Evolutionary conservation across 192 early-diverging fungal genomes (phyloP), one percentile per base, ranked within the genome.

Genomic region (Backusella tarrabulga): DNA sequence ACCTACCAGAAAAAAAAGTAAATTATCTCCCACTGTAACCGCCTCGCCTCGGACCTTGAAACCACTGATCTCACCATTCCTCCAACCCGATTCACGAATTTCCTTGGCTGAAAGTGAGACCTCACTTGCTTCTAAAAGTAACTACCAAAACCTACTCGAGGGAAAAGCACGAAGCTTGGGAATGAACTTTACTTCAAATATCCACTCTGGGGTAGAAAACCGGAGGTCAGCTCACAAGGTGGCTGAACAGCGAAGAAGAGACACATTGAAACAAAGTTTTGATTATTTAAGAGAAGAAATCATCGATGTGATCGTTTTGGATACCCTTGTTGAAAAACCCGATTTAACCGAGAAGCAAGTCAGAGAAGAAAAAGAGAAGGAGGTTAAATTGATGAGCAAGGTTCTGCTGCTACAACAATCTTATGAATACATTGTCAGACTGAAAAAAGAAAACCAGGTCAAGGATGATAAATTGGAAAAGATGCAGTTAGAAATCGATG

Each of bases 221-320:
- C 90, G 95, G 5, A 90, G 91, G 15, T 93, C 91, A 8, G 92
- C 90, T 23, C 96, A 98, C 84, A 97, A 97, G 83, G 91, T 94
- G 50, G 96, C 97, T 1, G 98, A 99, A 81, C 98, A 99, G 82
- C 92, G 92, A 78, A 93, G 98, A n/a, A 87, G 98, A 23, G 98
- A 99, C 77, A 93, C 93, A 50, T 86, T 99, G 0, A 98, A 98
- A 72, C 85, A 92, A 50, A 93, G 91, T 54, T 99, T 99, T 83
- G 95, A 98, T 41, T 86, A 90, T 19, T 83, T 99, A n/a, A 81
- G 89, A 60, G 68, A 81, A 6, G 83, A 94, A 44, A 79, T 98
- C 36, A 93, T 93, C 7, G 87, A 89, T 12, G 87, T 94, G 17
- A 80, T 90, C 34, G 91, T 78, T 68, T 35, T 36, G 34, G 67